Percentiles rank a stretch among this genome's conserved stretches.
These are phyloP conservation scores for Heliocybe sulcata DNA, from an alignment of 1,284 basidiomycete species.

Conservation along the genomic window DNA sequence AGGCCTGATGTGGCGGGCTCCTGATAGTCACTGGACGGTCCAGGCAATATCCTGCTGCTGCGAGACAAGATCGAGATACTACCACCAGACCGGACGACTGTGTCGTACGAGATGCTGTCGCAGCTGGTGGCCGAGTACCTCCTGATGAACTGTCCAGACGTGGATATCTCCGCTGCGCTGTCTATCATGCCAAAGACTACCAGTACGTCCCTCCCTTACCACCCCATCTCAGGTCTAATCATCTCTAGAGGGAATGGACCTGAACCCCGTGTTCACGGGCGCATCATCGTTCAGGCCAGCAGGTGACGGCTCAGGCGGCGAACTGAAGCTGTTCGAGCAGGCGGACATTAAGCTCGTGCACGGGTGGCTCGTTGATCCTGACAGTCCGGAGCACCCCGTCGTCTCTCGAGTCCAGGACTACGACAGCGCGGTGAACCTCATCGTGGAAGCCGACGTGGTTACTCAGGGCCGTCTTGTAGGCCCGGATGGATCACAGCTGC, in stretches of 20 bases:
- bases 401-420: slow-evolving; percentile 55
- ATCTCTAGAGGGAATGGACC: slow-evolving; percentile 66
- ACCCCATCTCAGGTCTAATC: slow-evolving; percentile 2
- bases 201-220: slow-evolving; percentile 36
- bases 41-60: slow-evolving; percentile 81
- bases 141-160: slow-evolving; percentile 47
- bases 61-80: slow-evolving; percentile 69
- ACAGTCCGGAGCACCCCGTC: slow-evolving; percentile 49
- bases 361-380: slow-evolving; percentile 87
- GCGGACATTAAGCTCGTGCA: slow-evolving; percentile 79
- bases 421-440: slow-evolving; percentile 61
- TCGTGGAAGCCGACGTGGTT: slow-evolving; percentile 72
- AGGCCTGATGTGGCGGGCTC: not conserved
- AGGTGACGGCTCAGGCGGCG: slow-evolving; percentile 42
- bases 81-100: slow-evolving; percentile 55
- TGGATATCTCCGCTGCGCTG: slow-evolving; percentile 73
- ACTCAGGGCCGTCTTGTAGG: slow-evolving; percentile 55
- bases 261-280: slow-evolving; percentile 78
- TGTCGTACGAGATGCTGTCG: slow-evolving; percentile 80
- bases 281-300: slow-evolving; percentile 61
- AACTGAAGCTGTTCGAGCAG: slow-evolving; percentile 79
- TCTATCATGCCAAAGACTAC: slow-evolving; percentile 79
- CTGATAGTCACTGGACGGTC: slow-evolving; percentile 5
- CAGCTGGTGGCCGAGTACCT: slow-evolving; percentile 81
- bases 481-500: slow-evolving; percentile 20